phyloP scores from a whole-genome alignment of 2,329 filamentous ascomycete species.

The Purpureocillium lavendulum region DNA sequence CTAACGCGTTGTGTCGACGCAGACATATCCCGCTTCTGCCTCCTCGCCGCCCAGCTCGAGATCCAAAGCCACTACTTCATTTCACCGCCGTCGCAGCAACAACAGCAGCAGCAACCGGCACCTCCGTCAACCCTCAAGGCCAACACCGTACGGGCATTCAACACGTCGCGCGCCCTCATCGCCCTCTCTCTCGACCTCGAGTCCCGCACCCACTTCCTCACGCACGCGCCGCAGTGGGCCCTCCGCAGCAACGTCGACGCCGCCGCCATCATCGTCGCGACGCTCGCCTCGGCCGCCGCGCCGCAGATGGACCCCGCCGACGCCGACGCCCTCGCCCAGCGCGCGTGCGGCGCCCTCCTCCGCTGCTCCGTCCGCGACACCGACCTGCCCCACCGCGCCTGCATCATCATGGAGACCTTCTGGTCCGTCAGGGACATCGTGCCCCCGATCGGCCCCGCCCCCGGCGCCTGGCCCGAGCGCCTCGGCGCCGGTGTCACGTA shows the following conservation, averaged over 20 bases:
- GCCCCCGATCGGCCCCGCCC: constrained; percentile 29
- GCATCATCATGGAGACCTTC: constrained; percentile 39
- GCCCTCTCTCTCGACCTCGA: constrained; percentile 34
- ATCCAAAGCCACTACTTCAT: constrained; percentile 46
- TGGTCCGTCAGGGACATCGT: constrained; percentile 32
- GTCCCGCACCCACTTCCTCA: constrained; percentile 27
- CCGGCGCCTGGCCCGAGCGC: constrained; percentile 33
- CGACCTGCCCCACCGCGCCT: constrained; percentile 37
- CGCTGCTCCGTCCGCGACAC: constrained; percentile 37
- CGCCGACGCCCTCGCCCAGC: constrained; percentile 19
- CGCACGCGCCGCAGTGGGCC: constrained; percentile 40
- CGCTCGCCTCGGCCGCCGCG: constrained; percentile 35
- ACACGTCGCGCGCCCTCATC: constrained; percentile 37
- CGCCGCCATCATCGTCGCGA: constrained; percentile 33
- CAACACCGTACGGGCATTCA: constrained; percentile 37
- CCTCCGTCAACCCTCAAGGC: constrained; percentile 29
- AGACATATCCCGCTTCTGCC: constrained; percentile 41
- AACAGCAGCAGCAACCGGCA: constrained; percentile 12
- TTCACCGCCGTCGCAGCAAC: constrained; percentile 17
- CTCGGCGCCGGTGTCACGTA: constrained; percentile 40
- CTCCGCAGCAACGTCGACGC: constrained; percentile 39
- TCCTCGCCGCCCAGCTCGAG: constrained; percentile 41
- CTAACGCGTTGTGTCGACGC: neutral
- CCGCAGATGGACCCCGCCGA: constrained; percentile 22
- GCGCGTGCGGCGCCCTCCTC: constrained; percentile 26